These are phyloP conservation scores for Backusella morwellensis DNA, from an alignment of 192 early-diverging fungal species.

Conservation along the genomic window DNA sequence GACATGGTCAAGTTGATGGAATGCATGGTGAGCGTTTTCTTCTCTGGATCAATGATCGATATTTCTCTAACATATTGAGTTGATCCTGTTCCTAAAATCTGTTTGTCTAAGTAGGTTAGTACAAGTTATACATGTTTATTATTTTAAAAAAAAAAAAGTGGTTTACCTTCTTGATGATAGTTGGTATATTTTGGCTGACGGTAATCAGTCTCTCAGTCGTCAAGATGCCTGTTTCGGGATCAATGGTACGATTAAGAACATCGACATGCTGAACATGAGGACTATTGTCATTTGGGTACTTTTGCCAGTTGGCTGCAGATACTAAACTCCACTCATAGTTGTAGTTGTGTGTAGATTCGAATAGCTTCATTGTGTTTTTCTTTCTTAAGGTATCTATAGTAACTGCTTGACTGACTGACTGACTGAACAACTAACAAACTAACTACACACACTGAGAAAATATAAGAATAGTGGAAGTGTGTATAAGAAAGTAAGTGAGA, in stretches of 20 bases:
- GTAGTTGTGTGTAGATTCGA: slow-evolving; percentile 76
- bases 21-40: slow-evolving; percentile 69
- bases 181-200: slow-evolving; percentile 82
- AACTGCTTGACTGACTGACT: background rate
- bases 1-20: slow-evolving; percentile 86
- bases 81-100: slow-evolving; percentile 66
- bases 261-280: slow-evolving; percentile 93
- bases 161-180: slow-evolving; percentile 61
- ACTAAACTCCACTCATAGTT: slow-evolving; percentile 82
- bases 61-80: slow-evolving; percentile 88
- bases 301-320: slow-evolving; percentile 88
- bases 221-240: slow-evolving; percentile 81
- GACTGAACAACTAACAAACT: background rate
- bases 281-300: slow-evolving; percentile 95
- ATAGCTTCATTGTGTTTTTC: slow-evolving; percentile 77
- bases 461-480: background rate
- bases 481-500: background rate
- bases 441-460: background rate
- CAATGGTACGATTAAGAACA: slow-evolving; percentile 77
- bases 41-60: slow-evolving; percentile 78
- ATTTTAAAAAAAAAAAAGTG: background rate
- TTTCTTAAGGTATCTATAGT: background rate
- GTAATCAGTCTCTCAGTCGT: slow-evolving; percentile 91
- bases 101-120: background rate
- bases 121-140: background rate